Base-by-base conservation (phyloP, 345 rosid genomes). In the Sisymbrium irio region DNA sequence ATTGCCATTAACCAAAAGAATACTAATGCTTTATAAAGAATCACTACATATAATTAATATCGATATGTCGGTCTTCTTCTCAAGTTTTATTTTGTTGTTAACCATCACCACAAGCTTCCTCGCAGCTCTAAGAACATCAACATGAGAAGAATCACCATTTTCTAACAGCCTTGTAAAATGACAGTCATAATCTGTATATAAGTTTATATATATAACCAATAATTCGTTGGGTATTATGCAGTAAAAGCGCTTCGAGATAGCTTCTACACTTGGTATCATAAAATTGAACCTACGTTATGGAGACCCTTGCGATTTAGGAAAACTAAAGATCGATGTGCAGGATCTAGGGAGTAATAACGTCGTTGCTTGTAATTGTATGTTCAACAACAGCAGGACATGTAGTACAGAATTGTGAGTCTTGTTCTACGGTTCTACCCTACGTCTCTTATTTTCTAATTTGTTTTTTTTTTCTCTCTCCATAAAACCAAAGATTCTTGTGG, bases 321-420 rank as follows among this genome's bases (percentile, higher is more conserved):
- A 5, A 0, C 71, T 73, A 53, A 65, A 39, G 70, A 4, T 40
- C 20, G 53, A 60, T 33, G 3, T 8, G 30, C 4, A 0, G 37
- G 37, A 54, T 3, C 3, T 7, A 7, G 44, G 12, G 7, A 15
- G 17, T n/a, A 7, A 32, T 2, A 73, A 64, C 65, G 6, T 6
- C 9, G 22, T 73, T 40, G 3, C 0, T 14, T 73, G 77, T 65
- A 20, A 53, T 33, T 73, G 77, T 53, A 45, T 6, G 42, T n/a
- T 59, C 28, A 35, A 70, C 18, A 53, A 64, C n/a, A 44, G 20
- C 45, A 46, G 0, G 19, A 73, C 71, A 41, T 73, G 77, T 65
- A 54, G 64, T 15, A 73, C 77, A 32, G 28, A 20, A 0, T 19
- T 73, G 77, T 73, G 19, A 64, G 77, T 73, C 6, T 54, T 44